A percentile compares a stretch with the other conserved stretches of the same genome.
Evolutionary conservation across 2,329 filamentous ascomycete species (phyloP).

Genomic region (Orbilia blumenaviensis): DNA sequence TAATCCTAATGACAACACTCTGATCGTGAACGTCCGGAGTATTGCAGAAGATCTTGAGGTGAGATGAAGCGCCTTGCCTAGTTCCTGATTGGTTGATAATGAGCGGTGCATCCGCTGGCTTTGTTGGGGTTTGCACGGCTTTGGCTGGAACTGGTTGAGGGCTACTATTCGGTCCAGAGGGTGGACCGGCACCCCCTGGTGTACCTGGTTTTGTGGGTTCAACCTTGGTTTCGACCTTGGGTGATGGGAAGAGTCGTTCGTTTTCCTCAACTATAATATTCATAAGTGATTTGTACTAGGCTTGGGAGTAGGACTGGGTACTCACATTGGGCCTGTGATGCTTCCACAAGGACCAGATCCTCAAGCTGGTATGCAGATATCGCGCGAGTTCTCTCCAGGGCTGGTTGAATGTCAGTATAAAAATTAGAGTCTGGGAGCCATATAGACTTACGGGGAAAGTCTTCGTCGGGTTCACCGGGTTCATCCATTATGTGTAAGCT

Average conservation of each 20-base stretch:
- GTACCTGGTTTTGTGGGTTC: slow-evolving; percentile 27
- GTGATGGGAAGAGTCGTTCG: slow-evolving; percentile 41
- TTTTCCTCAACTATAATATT: slow-evolving; percentile 42
- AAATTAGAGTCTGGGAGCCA: slow-evolving; percentile 1
- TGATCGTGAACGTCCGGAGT: slow-evolving; percentile 65
- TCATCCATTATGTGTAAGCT: slow-evolving; percentile 80
- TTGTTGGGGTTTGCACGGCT: slow-evolving; percentile 27
- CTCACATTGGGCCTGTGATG: slow-evolving; percentile 70
- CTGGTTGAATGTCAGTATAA: too few species aligned
- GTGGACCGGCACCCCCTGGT: neutral
- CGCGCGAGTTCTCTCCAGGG: slow-evolving; percentile 76
- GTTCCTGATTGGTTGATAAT: slow-evolving; percentile 40
- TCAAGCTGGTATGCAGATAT: slow-evolving; percentile 84
- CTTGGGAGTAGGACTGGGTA: too few species aligned
- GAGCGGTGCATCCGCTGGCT: slow-evolving; percentile 38
- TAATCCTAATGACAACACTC: slow-evolving; percentile 77
- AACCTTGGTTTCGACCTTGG: slow-evolving; percentile 15
- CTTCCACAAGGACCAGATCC: slow-evolving; percentile 81
- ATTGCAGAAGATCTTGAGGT: slow-evolving; percentile 57
- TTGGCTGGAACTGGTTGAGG: slow-evolving; percentile 21
- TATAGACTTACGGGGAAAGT: slow-evolving; percentile 73
- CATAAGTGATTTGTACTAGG: slow-evolving; percentile 1
- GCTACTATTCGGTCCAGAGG: neutral
- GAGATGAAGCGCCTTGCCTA: slow-evolving; percentile 55
- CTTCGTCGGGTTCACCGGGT: slow-evolving; percentile 83